Base-by-base conservation (phyloP, 768 basidiomycete species). In the Hypsizygus marmoreus region DNA sequence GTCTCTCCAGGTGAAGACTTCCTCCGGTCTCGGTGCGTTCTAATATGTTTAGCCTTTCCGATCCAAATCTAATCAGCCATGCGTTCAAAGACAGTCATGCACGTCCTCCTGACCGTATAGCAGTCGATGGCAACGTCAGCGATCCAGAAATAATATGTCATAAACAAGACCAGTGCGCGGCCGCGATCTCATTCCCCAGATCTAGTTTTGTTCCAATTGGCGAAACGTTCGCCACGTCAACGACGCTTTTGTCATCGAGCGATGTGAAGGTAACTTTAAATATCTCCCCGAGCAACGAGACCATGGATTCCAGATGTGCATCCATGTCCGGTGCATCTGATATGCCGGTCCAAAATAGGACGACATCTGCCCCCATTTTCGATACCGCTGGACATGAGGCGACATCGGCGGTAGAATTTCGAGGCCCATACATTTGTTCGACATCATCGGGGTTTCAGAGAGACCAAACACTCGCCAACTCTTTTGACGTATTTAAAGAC, bases 391-490 rank as follows among this genome's bases (percentile, higher is more conserved):
- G 19, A 25, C 20, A 24, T 26, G 22, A 25, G 23, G 26, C 22
- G 6, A 7, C 25, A 8, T 13, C 25, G 14, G 4, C 13, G 25
- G 34, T 4, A 33, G n/a, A 36, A 16, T 43, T 12, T 16, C 42
- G 25, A 26, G n/a, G 26, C 13, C 22, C 16, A 3, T 12, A 13
- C 32, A 16, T 13, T 19, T 28, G n/a, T 13, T 36, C 33, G 14
- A 16, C 14, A 41, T 41, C 26, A 25, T 23, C 24, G 33, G 33
- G 16, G 19, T 19, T 19, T 19, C 19, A 24, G 31, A 16, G 25
- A 14, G 22, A n/a, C 34, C 40, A 48, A 41, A 48, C 40, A 42
- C 16, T 10, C 4, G 6, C 11, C 40, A 48, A 36, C 22, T 29
- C 6, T 10, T 8, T 25, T 9, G 16, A 11, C 20, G 9, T 36